Conservation (phyloP, 306 rosid species). For the Rosa multiflora region DNA sequence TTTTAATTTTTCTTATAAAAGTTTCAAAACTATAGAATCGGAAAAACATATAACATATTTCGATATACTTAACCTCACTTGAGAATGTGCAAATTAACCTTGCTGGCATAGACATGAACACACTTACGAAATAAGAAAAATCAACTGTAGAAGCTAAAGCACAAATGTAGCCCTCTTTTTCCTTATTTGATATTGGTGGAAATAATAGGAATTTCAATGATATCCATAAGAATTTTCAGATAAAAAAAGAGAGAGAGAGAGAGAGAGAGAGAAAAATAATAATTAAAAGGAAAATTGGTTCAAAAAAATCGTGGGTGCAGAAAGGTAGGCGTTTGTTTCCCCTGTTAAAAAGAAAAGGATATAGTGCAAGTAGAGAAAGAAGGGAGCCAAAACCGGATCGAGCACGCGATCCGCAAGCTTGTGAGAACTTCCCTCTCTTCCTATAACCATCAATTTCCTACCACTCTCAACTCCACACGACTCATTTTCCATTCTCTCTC, state of each 20-base stretch:
- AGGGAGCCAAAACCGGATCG: conserved; percentile 16
- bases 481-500: conserved; percentile 1
- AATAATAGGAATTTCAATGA: no score
- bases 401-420: conserved; percentile 5
- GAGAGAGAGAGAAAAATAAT: background rate
- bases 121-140: no score
- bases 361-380: background rate
- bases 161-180: no score
- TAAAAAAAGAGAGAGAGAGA: no score
- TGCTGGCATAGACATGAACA: no score
- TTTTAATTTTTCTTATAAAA: no score
- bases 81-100: no score
- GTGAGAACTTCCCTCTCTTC: background rate
- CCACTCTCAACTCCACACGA: background rate
- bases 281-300: background rate
- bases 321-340: background rate
- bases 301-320: background rate
- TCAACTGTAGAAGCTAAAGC: no score
- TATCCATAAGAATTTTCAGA: background rate
- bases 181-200: no score
- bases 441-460: background rate
- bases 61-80: no score
- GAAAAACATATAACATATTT: no score
- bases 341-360: background rate
- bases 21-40: no score